Conservation (phyloP, 768 basidiomycete species). For the Phylloporus arenicola region DNA sequence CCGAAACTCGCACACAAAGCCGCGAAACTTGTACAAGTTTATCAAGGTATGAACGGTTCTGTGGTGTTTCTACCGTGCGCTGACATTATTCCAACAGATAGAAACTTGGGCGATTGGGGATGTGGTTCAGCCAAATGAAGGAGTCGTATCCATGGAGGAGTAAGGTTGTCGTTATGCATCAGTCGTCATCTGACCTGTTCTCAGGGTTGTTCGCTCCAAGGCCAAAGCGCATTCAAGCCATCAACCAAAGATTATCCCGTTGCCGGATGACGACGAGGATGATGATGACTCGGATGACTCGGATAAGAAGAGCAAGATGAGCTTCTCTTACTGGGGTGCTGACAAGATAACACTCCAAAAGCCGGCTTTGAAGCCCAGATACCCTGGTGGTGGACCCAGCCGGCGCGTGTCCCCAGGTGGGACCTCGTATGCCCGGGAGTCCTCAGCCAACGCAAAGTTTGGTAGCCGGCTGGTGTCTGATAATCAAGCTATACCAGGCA, state of each 20-base stretch:
- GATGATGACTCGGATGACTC: conserved; percentile 76
- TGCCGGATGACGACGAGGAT: conserved; percentile 58
- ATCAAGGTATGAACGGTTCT: conserved; percentile 55
- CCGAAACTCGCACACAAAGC: conserved; percentile 68
- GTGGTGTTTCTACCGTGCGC: neutral
- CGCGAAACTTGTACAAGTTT: conserved; percentile 91
- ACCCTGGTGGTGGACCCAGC: conserved; percentile 30
- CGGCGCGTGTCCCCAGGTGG: conserved; percentile 40
- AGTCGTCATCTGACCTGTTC: conserved; percentile 4
- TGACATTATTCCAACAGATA: conserved; percentile 46
- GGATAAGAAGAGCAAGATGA: conserved; percentile 89
- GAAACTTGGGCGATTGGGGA: conserved; percentile 85
- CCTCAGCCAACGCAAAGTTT: conserved; percentile 90
- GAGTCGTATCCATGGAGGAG: conserved; percentile 90
- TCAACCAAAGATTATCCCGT: conserved; percentile 62
- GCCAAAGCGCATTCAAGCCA: conserved; percentile 51
- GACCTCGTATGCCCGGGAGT: conserved; percentile 67
- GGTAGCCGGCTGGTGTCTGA: conserved; percentile 73
- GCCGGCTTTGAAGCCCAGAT: conserved; percentile 51
- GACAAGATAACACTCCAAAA: conserved; percentile 87
- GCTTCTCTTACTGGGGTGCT: conserved; percentile 91
- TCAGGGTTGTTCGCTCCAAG: conserved; percentile 67
- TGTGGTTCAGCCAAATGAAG: conserved; percentile 68
- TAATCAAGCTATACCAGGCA: conserved; percentile 37
- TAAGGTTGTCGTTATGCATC: conserved; percentile 36